Evolutionary conservation across 352 stramenopile species (phyloP), one percentile per base, ranked within the genome.

Genomic region (Phytophthora pistaciae): DNA sequence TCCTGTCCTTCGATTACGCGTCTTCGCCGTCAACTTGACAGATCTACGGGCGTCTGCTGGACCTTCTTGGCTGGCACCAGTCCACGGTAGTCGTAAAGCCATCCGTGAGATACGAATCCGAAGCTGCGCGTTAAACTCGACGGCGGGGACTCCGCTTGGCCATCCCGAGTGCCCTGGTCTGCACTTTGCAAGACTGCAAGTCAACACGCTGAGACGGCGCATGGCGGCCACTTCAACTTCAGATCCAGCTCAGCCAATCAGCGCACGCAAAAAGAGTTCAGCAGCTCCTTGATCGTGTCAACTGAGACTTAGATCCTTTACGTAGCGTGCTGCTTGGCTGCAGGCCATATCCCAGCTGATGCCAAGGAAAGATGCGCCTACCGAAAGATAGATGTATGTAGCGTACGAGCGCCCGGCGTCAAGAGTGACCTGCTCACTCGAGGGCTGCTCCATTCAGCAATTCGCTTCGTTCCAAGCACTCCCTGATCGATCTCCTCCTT

Each of bases 341-440:
- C 63, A 70, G 13, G 54, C 56, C 62, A 25, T 64, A 70, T 70
- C 63, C 63, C 63, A 64, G 40, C 63, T 53, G 63, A 70, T 57
- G 31, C 5, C 31, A 18, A 46, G 25, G 42, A 70, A 68, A 33
- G 53, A 68, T 60, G 40, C 52, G 42, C 27, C 25, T 63, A 57
- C 9, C n/a, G 62, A 68, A 68, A 56, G 38, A 48, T 48, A 48
- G 40, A 48, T 48, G 3, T 5, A 48, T 48, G 40, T 48, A 48
- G 40, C 40, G 38, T 48, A 23, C 40, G 11, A 63, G 27, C 27
- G 42, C 23, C n/a, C 14, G 18, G 42, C 21, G 23, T 38, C 50
- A 40, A 56, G 14, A n/a, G 25, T 40, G 27, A 62, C 38, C 36
- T 25, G 55, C 23, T 2, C 42, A 53, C 10, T 27, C 21, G 52